phyloP scores from a whole-genome alignment of 1,284 basidiomycete genomes.

The Apiotrichum laibachii region DNA sequence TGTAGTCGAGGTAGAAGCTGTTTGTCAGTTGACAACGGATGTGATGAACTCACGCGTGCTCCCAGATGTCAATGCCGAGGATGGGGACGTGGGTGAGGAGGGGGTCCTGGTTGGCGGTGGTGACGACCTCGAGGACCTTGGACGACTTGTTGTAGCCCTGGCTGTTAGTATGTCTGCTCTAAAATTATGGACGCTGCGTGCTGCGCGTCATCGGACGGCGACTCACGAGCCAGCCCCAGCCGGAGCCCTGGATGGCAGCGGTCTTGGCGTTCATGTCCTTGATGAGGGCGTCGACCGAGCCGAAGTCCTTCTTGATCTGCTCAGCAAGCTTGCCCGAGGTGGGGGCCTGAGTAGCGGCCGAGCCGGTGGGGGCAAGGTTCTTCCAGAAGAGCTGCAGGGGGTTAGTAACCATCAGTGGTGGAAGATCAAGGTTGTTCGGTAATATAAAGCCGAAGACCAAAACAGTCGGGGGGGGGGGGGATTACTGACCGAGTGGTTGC shows the following conservation, averaged over 20 bases:
- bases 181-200: neutral
- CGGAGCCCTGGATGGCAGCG: slow-evolving; percentile 93
- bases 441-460: neutral
- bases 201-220: neutral
- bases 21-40: slow-evolving; percentile 12
- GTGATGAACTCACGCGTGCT: slow-evolving; percentile 41
- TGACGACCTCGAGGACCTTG: slow-evolving; percentile 80
- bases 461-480: neutral
- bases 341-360: slow-evolving; percentile 61
- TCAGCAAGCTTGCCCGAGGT: slow-evolving; percentile 70
- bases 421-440: neutral
- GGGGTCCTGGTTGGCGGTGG: slow-evolving; percentile 96
- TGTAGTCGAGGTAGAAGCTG: slow-evolving; percentile 78
- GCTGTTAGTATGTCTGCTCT: neutral
- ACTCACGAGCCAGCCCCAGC: slow-evolving; percentile 93
- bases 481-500: slow-evolving; percentile 46
- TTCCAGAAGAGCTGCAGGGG: slow-evolving; percentile 89
- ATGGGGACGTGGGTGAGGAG: slow-evolving; percentile 81
- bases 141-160: slow-evolving; percentile 69
- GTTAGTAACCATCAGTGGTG: neutral
- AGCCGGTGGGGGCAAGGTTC: slow-evolving; percentile 73
- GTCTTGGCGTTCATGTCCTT: slow-evolving; percentile 81
- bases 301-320: slow-evolving; percentile 80
- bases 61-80: slow-evolving; percentile 95
- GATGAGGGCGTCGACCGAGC: slow-evolving; percentile 70